Evolutionary conservation across 164 flowering plant genomes (phyloP).

Genomic region (Liquidambar formosana): DNA sequence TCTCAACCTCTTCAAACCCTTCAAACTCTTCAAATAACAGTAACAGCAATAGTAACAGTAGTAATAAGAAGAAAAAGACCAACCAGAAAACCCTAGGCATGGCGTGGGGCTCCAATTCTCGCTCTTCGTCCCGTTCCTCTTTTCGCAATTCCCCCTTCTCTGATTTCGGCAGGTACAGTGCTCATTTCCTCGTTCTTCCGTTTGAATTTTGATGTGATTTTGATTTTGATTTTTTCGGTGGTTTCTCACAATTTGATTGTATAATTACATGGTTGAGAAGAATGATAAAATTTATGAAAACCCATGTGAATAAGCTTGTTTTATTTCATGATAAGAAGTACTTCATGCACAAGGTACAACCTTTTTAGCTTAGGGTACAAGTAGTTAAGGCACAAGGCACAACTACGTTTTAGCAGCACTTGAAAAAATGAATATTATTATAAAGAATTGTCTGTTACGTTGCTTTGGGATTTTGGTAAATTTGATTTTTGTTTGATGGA

Average conservation of each 20-base stretch:
- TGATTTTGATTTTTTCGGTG: not conserved
- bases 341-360: too few relatives aligned
- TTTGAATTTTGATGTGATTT: not conserved
- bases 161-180: conserved; percentile 66
- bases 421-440: too few relatives aligned
- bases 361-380: too few relatives aligned
- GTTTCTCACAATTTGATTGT: too few relatives aligned
- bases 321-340: too few relatives aligned
- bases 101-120: conserved; percentile 89
- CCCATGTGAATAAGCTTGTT: too few relatives aligned
- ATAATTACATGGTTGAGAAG: too few relatives aligned
- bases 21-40: conserved; percentile 16
- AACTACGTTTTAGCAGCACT: too few relatives aligned
- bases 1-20: conserved; percentile 33
- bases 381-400: too few relatives aligned
- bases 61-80: conserved; percentile 38
- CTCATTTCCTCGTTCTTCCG: not conserved
- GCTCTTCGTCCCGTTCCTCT: conserved; percentile 64
- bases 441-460: too few relatives aligned
- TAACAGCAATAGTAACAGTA: conserved; percentile 9
- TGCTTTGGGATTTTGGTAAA: too few relatives aligned
- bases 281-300: too few relatives aligned
- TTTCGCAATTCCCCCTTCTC: conserved; percentile 65
- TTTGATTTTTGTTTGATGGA: not conserved
- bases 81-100: conserved; percentile 88